Evolutionary conservation across 1,284 basidiomycete genomes (phyloP).

Genomic region (Coriolopsis trogii): DNA sequence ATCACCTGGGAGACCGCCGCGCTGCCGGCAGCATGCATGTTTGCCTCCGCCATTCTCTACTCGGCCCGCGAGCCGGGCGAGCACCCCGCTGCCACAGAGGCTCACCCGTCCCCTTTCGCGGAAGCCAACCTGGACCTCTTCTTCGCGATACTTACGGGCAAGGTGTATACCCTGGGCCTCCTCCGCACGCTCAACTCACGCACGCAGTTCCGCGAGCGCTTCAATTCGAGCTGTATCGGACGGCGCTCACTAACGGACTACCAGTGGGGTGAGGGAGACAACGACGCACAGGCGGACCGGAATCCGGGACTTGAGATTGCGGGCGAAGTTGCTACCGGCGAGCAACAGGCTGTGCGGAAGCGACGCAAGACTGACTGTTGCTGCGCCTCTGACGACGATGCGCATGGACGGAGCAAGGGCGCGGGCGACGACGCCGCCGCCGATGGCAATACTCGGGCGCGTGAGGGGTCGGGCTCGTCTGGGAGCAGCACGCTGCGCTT

Average conservation of each 20-base stretch:
- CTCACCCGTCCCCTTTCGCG: constrained; percentile 1
- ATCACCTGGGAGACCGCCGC: constrained; percentile 53
- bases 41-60: constrained; percentile 45
- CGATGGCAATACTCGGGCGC: too few species aligned
- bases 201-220: constrained; percentile 40
- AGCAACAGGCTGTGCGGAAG: too few species aligned
- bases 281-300: not conserved
- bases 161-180: constrained; percentile 52
- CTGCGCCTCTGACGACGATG: too few species aligned
- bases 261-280: constrained; percentile 22
- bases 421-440: too few species aligned
- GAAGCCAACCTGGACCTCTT: constrained; percentile 46
- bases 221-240: constrained; percentile 43
- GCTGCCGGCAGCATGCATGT: constrained; percentile 47
- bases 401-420: too few species aligned
- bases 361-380: too few species aligned
- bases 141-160: constrained; percentile 52
- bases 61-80: constrained; percentile 38
- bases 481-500: too few species aligned
- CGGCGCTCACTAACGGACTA: constrained; percentile 41
- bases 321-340: too few species aligned
- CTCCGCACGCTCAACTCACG: constrained; percentile 50
- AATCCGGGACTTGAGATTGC: too few species aligned
- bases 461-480: too few species aligned
- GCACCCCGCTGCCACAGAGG: too few species aligned